A percentile compares a stretch with the other conserved stretches of the same genome.
Evolutionary conservation across 371 early-diverging fungal genomes (phyloP).

Genomic region (Mucor velutinosus): DNA sequence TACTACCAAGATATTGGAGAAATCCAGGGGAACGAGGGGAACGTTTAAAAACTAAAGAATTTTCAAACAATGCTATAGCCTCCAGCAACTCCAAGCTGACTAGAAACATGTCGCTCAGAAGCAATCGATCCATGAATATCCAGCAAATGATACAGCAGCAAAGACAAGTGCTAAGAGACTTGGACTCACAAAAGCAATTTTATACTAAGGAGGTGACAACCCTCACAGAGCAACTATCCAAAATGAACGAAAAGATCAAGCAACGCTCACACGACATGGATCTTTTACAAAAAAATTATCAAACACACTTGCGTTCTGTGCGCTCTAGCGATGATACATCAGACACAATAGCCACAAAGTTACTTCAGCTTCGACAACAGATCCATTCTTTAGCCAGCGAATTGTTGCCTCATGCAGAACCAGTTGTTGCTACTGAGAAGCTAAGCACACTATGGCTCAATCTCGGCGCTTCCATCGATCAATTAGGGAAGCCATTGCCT

Average conservation of each 20-base stretch:
- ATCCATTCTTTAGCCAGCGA: conserved; percentile 32
- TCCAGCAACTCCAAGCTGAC: conserved; percentile 9
- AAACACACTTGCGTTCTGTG: conserved; percentile 31
- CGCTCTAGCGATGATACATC: conserved; percentile 45
- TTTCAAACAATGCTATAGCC: background rate
- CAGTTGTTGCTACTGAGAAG: conserved; percentile 22
- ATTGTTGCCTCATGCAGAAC: conserved; percentile 29
- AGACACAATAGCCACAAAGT: conserved; percentile 22
- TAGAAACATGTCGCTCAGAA: conserved; percentile 9
- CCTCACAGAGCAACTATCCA: conserved; percentile 21
- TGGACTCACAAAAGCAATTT: conserved; percentile 24
- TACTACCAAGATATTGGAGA: background rate
- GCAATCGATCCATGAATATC: conserved; percentile 5
- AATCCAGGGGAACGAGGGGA: background rate
- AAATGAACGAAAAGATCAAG: conserved; percentile 20
- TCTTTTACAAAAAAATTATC: conserved; percentile 30
- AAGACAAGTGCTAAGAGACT: conserved; percentile 22
- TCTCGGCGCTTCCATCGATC: conserved; percentile 30
- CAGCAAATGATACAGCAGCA: conserved; percentile 26
- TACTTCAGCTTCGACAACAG: conserved; percentile 20
- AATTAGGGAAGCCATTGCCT: conserved; percentile 34
- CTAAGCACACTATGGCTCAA: conserved; percentile 48
- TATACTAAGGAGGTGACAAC: conserved; percentile 16
- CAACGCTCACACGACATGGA: conserved; percentile 26
- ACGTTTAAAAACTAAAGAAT: background rate